Evolutionary conservation across 2,329 filamentous ascomycete species (phyloP), one percentile per base, ranked within the genome.

Genomic region (Hypoxylon sp.): DNA sequence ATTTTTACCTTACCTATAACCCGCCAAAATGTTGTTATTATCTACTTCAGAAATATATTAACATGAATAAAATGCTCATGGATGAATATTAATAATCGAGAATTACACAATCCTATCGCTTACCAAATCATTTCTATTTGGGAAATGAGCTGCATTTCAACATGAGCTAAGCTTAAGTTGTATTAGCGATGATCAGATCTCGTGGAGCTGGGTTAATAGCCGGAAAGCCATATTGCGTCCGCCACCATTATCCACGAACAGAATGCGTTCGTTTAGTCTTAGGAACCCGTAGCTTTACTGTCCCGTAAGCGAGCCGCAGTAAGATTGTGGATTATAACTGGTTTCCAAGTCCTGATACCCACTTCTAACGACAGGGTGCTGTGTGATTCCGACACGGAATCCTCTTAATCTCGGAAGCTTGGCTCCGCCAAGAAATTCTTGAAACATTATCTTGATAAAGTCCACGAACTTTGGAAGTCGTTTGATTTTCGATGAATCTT

Each of bases 361-460:
- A 23, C 45, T 49, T 50, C 25, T 30, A 36, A 28, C 41, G 38
- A 45, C 36, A 49, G 32, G 34, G 25, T 62, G 50, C 41, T 34
- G 38, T 60, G 28, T 48, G 38, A 19, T 60, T 41, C 50, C 38
- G 30, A 51, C 51, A 30, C 52, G 61, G 57, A 51, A 56, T 61
- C 51, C 17, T 30, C 43, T 60, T 66, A 23, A 53, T 19, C 55
- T 63, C 66, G 66, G 66, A 69, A 36, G 59, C 59, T 63, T 63
- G 50, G 60, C 63, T 69, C 67, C 67, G 67, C 63, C 60, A 64
- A 63, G 56, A 58, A 10, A 30, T 36, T 28, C n/a, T 34, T 36
- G 49, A 43, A 59, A 53, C 36, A 19, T 51, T 50, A 56, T 57
- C 38, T 63, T 25, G 6, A 60, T 36, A 52, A 52, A 17, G 11